These are phyloP conservation scores for Quercus robur DNA, from an alignment of 306 rosid species.

Conservation along the genomic window DNA sequence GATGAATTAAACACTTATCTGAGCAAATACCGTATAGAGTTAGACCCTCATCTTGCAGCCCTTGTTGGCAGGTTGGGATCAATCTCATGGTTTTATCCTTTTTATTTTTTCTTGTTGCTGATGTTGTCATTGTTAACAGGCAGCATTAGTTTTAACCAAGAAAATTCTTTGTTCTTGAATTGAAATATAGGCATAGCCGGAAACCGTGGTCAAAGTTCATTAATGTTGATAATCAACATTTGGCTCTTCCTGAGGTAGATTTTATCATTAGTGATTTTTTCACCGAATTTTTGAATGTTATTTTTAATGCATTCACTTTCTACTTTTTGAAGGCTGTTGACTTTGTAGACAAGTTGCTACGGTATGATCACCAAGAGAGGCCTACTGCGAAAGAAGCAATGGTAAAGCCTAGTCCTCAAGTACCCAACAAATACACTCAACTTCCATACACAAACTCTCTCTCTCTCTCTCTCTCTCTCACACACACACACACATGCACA, in stretches of 20 bases:
- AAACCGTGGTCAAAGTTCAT: slow-evolving; percentile 88
- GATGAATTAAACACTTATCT: slow-evolving; percentile 74
- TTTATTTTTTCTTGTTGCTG: slow-evolving; percentile 3
- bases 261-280: background rate
- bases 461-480: no score
- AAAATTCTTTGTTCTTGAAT: background rate
- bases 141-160: background rate
- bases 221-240: slow-evolving; percentile 76
- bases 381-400: slow-evolving; percentile 96
- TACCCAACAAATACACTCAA: background rate
- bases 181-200: slow-evolving; percentile 67
- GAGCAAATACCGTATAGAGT: slow-evolving; percentile 73
- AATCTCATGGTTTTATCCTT: background rate
- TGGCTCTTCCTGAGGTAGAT: slow-evolving; percentile 83
- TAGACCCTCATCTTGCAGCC: slow-evolving; percentile 79
- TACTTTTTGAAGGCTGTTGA: slow-evolving; percentile 61
- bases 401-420: slow-evolving; percentile 42
- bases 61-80: slow-evolving; percentile 78
- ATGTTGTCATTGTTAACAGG: background rate
- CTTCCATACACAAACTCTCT: no score
- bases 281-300: background rate
- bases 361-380: slow-evolving; percentile 91
- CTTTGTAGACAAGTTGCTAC: slow-evolving; percentile 78
- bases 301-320: slow-evolving; percentile 6
- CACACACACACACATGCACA: no score